Conservation (phyloP, 257 asterid species). For the Salvia miltiorrhiza region DNA sequence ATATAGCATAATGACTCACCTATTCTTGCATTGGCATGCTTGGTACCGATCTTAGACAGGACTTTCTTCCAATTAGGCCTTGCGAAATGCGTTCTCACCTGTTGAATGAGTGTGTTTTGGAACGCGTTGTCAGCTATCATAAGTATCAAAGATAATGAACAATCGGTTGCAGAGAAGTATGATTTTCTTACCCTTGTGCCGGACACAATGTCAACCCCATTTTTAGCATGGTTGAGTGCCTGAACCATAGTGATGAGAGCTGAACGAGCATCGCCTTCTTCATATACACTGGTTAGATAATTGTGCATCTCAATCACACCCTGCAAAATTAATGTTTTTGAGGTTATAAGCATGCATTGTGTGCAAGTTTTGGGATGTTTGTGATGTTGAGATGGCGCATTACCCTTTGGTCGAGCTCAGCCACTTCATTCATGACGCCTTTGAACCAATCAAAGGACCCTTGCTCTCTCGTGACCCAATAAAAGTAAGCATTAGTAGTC, state of each 20-base stretch:
- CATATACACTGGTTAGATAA: slow-evolving; percentile 90
- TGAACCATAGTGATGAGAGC: slow-evolving; percentile 98
- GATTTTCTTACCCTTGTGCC: slow-evolving; percentile 81
- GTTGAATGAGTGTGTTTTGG: slow-evolving; percentile 15
- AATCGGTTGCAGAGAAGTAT: neutral
- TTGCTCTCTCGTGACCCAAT: slow-evolving; percentile 98
- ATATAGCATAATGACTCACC: slow-evolving; percentile 35
- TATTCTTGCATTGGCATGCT: slow-evolving; percentile 91
- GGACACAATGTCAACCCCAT: slow-evolving; percentile 86
- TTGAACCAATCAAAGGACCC: slow-evolving; percentile 98
- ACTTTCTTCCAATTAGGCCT: slow-evolving; percentile 99
- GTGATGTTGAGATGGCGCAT: slow-evolving; percentile 2
- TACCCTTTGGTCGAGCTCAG: slow-evolving; percentile 93
- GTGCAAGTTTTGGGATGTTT: neutral
- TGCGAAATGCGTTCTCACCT: slow-evolving; percentile 94
- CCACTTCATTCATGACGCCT: slow-evolving; percentile 93
- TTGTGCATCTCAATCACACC: slow-evolving; percentile 98
- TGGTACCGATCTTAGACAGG: slow-evolving; percentile 66
- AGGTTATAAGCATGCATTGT: neutral
- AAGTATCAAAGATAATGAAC: neutral
- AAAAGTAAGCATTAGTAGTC: slow-evolving; percentile 90
- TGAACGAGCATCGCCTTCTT: slow-evolving; percentile 98
- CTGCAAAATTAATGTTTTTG: slow-evolving; percentile 26
- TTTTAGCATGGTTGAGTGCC: slow-evolving; percentile 94
- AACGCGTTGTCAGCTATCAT: neutral